phyloP scores from a whole-genome alignment of 208 protist species.

The Crithidia expoeki region DNA sequence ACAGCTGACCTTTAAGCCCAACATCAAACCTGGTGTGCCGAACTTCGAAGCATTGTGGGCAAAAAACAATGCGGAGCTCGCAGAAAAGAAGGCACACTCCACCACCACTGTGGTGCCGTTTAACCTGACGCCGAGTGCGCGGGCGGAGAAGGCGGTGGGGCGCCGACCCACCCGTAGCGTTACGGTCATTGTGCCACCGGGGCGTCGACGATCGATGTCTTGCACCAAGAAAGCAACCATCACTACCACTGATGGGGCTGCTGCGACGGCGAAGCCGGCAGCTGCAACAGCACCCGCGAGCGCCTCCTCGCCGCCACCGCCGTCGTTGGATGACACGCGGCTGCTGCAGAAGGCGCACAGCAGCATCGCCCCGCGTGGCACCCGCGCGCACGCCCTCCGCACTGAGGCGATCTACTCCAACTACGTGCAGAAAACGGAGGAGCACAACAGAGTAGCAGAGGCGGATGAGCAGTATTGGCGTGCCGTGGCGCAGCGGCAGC shows the following conservation, averaged over 20 bases:
- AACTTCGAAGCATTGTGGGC: constrained; percentile 80
- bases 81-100: constrained; percentile 45
- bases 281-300: too few species aligned
- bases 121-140: constrained; percentile 45
- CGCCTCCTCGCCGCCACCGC: background rate
- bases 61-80: constrained; percentile 45
- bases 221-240: background rate
- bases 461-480: constrained; percentile 35
- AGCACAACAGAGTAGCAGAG: constrained; percentile 26
- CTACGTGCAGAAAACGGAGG: constrained; percentile 48
- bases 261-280: background rate
- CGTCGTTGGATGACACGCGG: background rate
- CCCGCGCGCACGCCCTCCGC: constrained; percentile 78
- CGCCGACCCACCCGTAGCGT: constrained; percentile 25
- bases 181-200: background rate
- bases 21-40: constrained; percentile 74
- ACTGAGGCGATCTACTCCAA: constrained; percentile 70
- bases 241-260: background rate
- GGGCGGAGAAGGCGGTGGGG: constrained; percentile 24
- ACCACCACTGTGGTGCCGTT: constrained; percentile 60
- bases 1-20: constrained; percentile 79
- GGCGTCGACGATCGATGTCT: constrained; percentile 4
- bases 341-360: background rate
- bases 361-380: constrained; percentile 52
- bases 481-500: constrained; percentile 42